Evolutionary conservation across 805 yeast genomes (phyloP).

Genomic region (Ogataea henricii): DNA sequence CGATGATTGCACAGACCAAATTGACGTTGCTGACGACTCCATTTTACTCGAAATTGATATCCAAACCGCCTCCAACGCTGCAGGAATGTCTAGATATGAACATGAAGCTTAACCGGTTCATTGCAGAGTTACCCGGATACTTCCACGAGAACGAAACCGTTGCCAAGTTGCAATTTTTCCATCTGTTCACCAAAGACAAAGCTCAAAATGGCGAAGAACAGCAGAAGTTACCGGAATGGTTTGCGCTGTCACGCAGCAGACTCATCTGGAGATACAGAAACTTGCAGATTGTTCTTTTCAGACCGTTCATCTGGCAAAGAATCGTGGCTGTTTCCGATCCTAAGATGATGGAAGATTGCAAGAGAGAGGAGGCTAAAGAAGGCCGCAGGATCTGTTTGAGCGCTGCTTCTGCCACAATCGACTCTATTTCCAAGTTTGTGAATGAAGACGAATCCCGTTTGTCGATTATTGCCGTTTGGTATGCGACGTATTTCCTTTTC

Average conservation of each 20-base stretch:
- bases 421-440: slow-evolving; percentile 46
- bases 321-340: slow-evolving; percentile 42
- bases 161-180: slow-evolving; percentile 28
- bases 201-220: slow-evolving; percentile 19
- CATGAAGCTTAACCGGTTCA: slow-evolving; percentile 42
- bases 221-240: slow-evolving; percentile 48
- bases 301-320: slow-evolving; percentile 60
- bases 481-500: slow-evolving; percentile 61
- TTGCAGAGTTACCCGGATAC: slow-evolving; percentile 46
- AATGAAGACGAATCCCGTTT: slow-evolving; percentile 23
- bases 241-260: slow-evolving; percentile 52
- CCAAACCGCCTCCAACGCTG: slow-evolving; percentile 50
- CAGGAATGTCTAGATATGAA: slow-evolving; percentile 53
- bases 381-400: slow-evolving; percentile 53
- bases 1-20: slow-evolving; percentile 55
- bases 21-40: slow-evolving; percentile 50
- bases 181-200: slow-evolving; percentile 23
- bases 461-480: slow-evolving; percentile 60
- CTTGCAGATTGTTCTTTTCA: slow-evolving; percentile 53
- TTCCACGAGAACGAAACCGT: slow-evolving; percentile 44
- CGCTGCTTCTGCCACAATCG: slow-evolving; percentile 54
- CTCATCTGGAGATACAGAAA: slow-evolving; percentile 61
- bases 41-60: slow-evolving; percentile 48
- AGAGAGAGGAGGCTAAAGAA: slow-evolving; percentile 46
- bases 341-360: slow-evolving; percentile 33